phyloP scores from a whole-genome alignment of 1,284 basidiomycete genomes.

The Moesziomyces globuligerus region DNA sequence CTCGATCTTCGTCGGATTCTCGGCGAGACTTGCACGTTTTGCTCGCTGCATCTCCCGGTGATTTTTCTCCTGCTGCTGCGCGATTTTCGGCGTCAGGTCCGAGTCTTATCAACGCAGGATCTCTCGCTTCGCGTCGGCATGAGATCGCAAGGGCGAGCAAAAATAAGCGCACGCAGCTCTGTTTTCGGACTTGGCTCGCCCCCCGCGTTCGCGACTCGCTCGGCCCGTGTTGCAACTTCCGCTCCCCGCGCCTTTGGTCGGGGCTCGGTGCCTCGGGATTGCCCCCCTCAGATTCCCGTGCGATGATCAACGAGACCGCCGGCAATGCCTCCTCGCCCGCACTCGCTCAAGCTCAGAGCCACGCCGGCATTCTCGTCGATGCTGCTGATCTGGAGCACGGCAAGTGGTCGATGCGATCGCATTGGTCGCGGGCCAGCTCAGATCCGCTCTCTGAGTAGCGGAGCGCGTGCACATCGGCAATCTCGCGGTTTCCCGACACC shows the following conservation, averaged over 20 bases:
- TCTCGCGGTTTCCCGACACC: not conserved
- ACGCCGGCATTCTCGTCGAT: not conserved
- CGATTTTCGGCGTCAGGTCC: slow-evolving; percentile 3
- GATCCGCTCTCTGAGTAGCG: not conserved
- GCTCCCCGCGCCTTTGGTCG: too few relatives aligned
- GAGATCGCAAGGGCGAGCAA: too few relatives aligned
- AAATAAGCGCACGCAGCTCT: not conserved
- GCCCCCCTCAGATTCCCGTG: not conserved
- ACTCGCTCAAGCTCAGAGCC: not conserved
- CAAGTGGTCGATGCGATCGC: not conserved
- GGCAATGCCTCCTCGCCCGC: not conserved
- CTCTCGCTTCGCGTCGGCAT: not conserved
- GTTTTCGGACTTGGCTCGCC: not conserved
- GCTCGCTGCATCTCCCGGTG: not conserved
- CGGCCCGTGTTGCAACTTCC: too few relatives aligned
- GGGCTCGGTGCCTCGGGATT: too few relatives aligned
- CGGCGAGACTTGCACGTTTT: slow-evolving; percentile 17
- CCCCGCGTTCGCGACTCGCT: not conserved
- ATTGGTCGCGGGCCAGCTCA: too few relatives aligned
- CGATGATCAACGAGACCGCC: not conserved
- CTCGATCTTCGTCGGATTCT: slow-evolving; percentile 19
- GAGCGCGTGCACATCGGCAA: not conserved
- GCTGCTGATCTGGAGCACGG: not conserved
- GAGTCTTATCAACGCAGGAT: slow-evolving; percentile 14
- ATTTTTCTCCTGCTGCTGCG: not conserved